Conservation (phyloP, 2,329 filamentous ascomycete genomes). For the Aspergillus floridensis region DNA sequence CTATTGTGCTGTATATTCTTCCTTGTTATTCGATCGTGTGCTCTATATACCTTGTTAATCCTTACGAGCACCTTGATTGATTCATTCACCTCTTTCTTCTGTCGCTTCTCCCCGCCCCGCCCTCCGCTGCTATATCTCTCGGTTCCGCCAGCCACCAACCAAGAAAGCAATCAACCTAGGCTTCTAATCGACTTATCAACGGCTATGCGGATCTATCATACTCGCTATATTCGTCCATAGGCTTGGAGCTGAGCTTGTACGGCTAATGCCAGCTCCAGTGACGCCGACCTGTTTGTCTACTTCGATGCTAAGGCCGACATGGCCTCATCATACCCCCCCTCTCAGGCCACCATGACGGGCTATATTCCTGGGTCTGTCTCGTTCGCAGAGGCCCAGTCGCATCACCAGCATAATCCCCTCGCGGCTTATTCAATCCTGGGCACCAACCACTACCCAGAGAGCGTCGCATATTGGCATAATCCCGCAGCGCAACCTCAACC, state of each 20-base stretch:
- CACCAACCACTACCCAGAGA: conserved; percentile 40
- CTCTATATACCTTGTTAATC: neutral
- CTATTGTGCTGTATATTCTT: neutral
- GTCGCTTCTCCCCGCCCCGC: neutral
- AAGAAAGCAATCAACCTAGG: neutral
- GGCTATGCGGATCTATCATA: neutral
- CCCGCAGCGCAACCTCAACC: conserved; percentile 23
- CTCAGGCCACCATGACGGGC: conserved; percentile 31
- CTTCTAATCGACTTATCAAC: neutral
- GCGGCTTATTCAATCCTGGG: conserved; percentile 36
- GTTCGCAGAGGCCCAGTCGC: conserved; percentile 2
- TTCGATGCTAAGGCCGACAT: conserved; percentile 27
- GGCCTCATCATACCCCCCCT: conserved; percentile 31
- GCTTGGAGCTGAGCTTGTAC: conserved; percentile 12
- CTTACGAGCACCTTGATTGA: neutral
- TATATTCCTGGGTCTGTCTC: conserved; percentile 26
- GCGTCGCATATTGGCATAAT: conserved; percentile 46
- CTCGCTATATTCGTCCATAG: conserved; percentile 10
- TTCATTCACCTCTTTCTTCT: neutral
- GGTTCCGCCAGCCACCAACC: conserved; percentile 1
- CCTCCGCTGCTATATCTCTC: neutral
- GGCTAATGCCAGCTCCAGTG: conserved; percentile 18
- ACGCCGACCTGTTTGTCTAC: conserved; percentile 7
- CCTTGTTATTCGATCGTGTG: neutral
- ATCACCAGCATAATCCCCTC: conserved; percentile 24